These are phyloP conservation scores for Sanghuangporus weigelae DNA, from an alignment of 1,284 basidiomycete genomes.

Conservation along the genomic window DNA sequence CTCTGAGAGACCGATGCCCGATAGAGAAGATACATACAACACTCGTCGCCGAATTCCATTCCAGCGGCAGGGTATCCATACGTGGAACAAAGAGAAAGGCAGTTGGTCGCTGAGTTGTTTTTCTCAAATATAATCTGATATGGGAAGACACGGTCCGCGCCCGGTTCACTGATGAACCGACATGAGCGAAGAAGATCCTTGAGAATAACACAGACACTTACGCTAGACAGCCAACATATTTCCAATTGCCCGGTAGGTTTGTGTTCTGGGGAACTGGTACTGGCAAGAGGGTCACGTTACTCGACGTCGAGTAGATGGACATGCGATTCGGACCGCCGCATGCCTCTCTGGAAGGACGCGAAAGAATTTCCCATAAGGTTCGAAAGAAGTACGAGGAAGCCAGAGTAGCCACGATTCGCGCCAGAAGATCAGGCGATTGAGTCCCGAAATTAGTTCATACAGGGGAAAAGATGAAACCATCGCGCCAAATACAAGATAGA, in stretches of 20 bases:
- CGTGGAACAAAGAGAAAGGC: conserved; percentile 55
- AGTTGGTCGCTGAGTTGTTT: conserved; percentile 58
- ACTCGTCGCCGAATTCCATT: conserved; percentile 41
- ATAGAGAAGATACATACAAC: conserved; percentile 9
- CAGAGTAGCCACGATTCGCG: neutral
- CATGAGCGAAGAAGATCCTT: neutral
- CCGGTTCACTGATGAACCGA: conserved; percentile 28
- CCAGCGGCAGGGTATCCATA: conserved; percentile 65
- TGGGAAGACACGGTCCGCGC: conserved; percentile 43
- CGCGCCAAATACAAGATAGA: neutral
- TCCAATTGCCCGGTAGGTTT: conserved; percentile 55
- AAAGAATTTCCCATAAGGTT: neutral
- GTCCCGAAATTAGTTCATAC: neutral
- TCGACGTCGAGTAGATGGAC: conserved; percentile 57
- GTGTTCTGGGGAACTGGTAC: conserved; percentile 52
- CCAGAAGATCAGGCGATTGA: neutral
- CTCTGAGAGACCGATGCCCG: neutral
- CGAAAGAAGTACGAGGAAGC: neutral
- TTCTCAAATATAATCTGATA: conserved; percentile 52
- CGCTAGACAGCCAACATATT: conserved; percentile 63
- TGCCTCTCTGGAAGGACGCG: conserved; percentile 41
- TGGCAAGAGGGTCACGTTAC: conserved; percentile 47
- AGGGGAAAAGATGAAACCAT: neutral
- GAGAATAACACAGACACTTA: conserved; percentile 29
- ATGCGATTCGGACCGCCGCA: conserved; percentile 69